Percentiles rank a stretch among this genome's conserved stretches.
These are phyloP conservation scores for Ceratocystis diversiconidia DNA, from an alignment of 2,329 filamentous ascomycete genomes.

Conservation along the genomic window DNA sequence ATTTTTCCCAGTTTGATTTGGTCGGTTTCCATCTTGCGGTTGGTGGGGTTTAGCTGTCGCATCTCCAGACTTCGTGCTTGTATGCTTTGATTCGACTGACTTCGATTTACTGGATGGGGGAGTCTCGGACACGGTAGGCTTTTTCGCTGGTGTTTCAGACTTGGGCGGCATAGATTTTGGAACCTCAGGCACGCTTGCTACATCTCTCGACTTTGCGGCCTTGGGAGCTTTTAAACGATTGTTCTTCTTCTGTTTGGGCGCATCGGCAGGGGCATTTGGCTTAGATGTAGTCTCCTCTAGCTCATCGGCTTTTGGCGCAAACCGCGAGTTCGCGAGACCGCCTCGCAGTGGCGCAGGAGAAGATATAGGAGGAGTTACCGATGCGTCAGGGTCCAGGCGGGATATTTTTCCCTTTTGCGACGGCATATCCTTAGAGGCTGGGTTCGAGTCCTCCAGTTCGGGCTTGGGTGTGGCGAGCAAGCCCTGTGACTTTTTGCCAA, in stretches of 20 bases:
- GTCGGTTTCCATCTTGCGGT: background rate
- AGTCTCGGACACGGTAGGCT: background rate
- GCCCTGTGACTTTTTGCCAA: background rate
- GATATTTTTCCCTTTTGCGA: background rate
- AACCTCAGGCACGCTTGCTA: constrained; percentile 13
- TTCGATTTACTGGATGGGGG: background rate
- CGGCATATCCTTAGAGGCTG: background rate
- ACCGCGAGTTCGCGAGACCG: constrained; percentile 14
- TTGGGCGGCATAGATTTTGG: background rate
- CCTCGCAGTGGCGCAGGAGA: constrained; percentile 6
- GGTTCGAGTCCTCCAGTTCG: background rate
- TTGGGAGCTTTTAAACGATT: constrained; percentile 12
- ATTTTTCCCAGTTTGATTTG: background rate
- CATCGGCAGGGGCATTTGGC: constrained; percentile 16
- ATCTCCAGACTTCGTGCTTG: background rate
- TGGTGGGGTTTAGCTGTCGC: background rate
- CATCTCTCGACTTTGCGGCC: constrained; percentile 3
- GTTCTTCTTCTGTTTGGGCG: constrained; percentile 13
- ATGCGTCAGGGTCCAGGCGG: background rate
- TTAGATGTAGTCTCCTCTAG: constrained; percentile 14
- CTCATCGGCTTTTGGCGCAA: constrained; percentile 17
- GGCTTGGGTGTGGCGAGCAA: background rate
- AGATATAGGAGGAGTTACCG: constrained; percentile 13
- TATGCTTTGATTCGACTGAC: background rate
- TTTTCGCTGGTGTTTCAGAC: background rate